These are phyloP conservation scores for Stagonosporopsis chrysanthemi DNA, from an alignment of 2,329 filamentous ascomycete species.

Conservation along the genomic window DNA sequence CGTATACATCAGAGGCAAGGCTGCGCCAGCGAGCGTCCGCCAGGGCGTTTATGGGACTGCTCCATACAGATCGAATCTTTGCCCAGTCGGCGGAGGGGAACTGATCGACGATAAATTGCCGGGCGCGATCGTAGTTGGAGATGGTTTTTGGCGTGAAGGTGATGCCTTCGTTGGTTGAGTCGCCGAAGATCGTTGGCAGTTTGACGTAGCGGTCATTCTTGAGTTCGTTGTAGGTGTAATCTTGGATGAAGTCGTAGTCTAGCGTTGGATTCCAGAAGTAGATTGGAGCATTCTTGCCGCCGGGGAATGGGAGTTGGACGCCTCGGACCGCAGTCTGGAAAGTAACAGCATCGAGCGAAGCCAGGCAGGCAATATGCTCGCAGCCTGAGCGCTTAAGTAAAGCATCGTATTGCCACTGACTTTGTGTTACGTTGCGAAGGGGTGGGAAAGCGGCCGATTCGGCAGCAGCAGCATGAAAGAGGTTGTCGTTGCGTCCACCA, in stretches of 20 bases:
- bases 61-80: slow-evolving; percentile 41
- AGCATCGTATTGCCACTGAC: slow-evolving; percentile 53
- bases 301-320: slow-evolving; percentile 49
- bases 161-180: slow-evolving; percentile 55
- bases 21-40: slow-evolving; percentile 39
- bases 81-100: slow-evolving; percentile 44
- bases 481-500: slow-evolving; percentile 45
- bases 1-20: slow-evolving; percentile 52
- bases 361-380: slow-evolving; percentile 50
- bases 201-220: slow-evolving; percentile 49
- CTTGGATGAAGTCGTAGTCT: slow-evolving; percentile 52
- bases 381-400: slow-evolving; percentile 48
- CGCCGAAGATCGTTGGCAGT: slow-evolving; percentile 54
- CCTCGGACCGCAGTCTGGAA: slow-evolving; percentile 51
- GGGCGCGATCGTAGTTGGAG: slow-evolving; percentile 40
- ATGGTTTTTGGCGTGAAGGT: slow-evolving; percentile 50
- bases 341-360: slow-evolving; percentile 43
- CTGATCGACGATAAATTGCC: slow-evolving; percentile 51
- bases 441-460: slow-evolving; percentile 51
- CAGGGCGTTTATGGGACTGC: slow-evolving; percentile 38
- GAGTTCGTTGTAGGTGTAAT: slow-evolving; percentile 51
- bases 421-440: slow-evolving; percentile 47
- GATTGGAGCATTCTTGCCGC: slow-evolving; percentile 40
- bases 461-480: slow-evolving; percentile 47
- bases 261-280: slow-evolving; percentile 55